Conservation (phyloP, 2,329 filamentous ascomycete species). For the Dactylellina haptotyla region DNA sequence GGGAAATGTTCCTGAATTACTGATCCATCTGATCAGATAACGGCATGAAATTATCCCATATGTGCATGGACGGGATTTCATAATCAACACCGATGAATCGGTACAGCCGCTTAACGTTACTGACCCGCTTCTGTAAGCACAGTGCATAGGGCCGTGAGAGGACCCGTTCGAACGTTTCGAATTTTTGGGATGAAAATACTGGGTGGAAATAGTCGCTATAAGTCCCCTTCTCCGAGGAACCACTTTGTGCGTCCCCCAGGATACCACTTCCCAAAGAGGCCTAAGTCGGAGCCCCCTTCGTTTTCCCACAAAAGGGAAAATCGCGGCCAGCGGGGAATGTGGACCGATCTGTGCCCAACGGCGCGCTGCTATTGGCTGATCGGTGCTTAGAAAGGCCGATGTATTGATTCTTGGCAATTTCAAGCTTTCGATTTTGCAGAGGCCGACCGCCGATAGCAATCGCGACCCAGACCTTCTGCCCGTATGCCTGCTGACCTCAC, state of each 20-base stretch:
- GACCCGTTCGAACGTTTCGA: too few species aligned
- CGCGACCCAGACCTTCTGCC: neutral
- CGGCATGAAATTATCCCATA: too few species aligned
- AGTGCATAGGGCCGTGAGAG: too few species aligned
- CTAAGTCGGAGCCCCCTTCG: neutral
- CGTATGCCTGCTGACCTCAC: slow-evolving; percentile 22
- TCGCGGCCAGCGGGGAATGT: slow-evolving; percentile 11
- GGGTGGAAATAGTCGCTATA: neutral
- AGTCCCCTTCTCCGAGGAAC: neutral
- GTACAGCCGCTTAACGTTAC: neutral
- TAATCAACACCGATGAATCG: neutral
- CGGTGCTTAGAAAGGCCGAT: slow-evolving; percentile 42
- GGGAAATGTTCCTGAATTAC: too few species aligned
- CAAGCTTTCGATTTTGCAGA: neutral
- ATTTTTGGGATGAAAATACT: too few species aligned
- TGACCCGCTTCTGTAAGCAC: neutral
- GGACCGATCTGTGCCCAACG: slow-evolving; percentile 1
- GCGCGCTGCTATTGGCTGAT: slow-evolving; percentile 18
- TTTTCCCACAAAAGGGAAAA: neutral
- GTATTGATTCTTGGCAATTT: neutral
- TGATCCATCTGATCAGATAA: too few species aligned
- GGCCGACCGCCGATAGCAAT: slow-evolving; percentile 22
- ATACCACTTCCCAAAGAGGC: neutral
- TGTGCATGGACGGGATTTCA: too few species aligned
- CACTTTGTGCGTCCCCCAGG: neutral